Base-by-base conservation (phyloP, 1,284 basidiomycete species). In the Moniliophthora roreri region DNA sequence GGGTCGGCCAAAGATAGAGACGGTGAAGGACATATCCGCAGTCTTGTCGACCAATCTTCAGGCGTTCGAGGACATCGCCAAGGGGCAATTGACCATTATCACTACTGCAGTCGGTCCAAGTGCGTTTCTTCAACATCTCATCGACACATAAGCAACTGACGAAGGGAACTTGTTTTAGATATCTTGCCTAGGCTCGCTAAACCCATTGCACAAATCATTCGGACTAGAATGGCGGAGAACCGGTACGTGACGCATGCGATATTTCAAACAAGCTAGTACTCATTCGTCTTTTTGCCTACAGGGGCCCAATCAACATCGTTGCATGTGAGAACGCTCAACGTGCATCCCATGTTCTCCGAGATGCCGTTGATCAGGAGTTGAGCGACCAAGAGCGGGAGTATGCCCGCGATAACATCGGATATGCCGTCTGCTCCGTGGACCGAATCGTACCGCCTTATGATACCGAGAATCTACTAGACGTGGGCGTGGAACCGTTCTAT, bases 381-480 rank as follows among this genome's bases (percentile, higher is more conserved):
- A 64, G 61, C 38, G 66, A 68, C 50, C 62, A 63, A 2, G 68
- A 66, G 15, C 53, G 57, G 15, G 55, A 65, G 24, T 58, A 67
- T 48, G 57, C 71, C 44, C 66, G 50, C 16, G 16, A 55, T 24
- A 57, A 63, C 53, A 58, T 66, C 28, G 65, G 73, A 39, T 75
- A 73, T 54, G 70, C 73, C n/a, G 69, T 74, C 60, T 74, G 73
- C 60, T 66, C 69, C 37, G 71, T 75, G 47, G 73, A 75, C 60
- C 68, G 73, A 53, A 74, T 74, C 60, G 69, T 74, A 10, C 73
- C 72, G n/a, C 67, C 68, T 1, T 65, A 64, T 56, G 53, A 66
- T 11, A 54, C 60, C 8, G 55, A 56, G 5, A 54, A 58, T 9
- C 21, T 42, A 9, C 68, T 75, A 32, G 70, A 73, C 57, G 71